Conservation (phyloP, 2,329 filamentous ascomycete genomes). For the Phyllachora maydis region DNA sequence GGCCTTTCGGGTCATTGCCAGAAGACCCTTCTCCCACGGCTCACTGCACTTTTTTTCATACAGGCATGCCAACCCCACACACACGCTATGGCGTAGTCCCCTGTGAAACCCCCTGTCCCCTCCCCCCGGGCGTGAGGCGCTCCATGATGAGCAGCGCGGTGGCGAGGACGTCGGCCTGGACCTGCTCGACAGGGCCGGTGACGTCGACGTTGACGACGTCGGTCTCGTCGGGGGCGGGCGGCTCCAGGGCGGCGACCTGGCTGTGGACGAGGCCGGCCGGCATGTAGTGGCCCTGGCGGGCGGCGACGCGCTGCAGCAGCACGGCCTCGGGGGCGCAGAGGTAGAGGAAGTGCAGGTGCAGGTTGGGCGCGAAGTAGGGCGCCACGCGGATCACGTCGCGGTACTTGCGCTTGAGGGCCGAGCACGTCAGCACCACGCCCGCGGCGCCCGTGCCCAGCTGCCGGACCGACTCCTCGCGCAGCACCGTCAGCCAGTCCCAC, state of each 20-base stretch:
- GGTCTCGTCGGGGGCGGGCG: conserved; percentile 46
- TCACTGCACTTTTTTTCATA: no score
- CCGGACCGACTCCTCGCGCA: conserved; percentile 47
- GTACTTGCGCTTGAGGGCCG: conserved; percentile 91
- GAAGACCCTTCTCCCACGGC: no score
- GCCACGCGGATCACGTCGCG: conserved; percentile 76
- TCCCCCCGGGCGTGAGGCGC: conserved; percentile 31
- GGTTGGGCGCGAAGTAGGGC: conserved; percentile 49
- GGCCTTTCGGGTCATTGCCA: no score
- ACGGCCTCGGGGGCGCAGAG: conserved; percentile 59
- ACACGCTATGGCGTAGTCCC: not conserved
- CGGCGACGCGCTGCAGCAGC: conserved; percentile 53
- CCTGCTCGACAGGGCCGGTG: conserved; percentile 32
- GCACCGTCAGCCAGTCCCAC: conserved; percentile 84
- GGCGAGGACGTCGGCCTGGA: conserved; percentile 37
- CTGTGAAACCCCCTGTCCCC: conserved; percentile 7
- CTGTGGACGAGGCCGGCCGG: conserved; percentile 87
- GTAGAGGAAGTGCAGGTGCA: conserved; percentile 85
- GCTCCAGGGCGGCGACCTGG: conserved; percentile 76
- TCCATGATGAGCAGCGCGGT: conserved; percentile 22
- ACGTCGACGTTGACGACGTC: conserved; percentile 59
- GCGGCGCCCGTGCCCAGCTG: conserved; percentile 33
- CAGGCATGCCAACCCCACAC: not conserved
- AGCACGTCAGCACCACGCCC: conserved; percentile 90
- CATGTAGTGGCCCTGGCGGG: conserved; percentile 80